Base-by-base conservation (phyloP, 495 filamentous ascomycete genomes). In the Lophiotrema nucula region DNA sequence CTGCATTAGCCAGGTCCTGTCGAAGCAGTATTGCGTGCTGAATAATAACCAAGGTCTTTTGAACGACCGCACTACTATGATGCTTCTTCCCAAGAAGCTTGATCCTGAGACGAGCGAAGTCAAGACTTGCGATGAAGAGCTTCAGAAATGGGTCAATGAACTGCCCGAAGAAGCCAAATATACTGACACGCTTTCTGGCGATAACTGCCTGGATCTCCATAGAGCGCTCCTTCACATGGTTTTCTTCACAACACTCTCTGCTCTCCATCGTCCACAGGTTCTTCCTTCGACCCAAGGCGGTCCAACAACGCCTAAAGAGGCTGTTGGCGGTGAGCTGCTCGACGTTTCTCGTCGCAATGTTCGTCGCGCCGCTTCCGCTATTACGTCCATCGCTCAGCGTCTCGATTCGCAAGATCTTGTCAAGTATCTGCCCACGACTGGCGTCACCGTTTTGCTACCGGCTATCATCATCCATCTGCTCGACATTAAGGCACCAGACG, bases 381-480 rank as follows among this genome's bases (percentile, higher is more conserved):
- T 92, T 66, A 95, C 89, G 6, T 78, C 77, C 39, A 89, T 95
- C 66, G 88, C 86, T 8, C 80, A 83, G 48, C 82, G 88, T 45
- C 75, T 96, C 10, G 86, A 88, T 60, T 74, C 75, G 26, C 74
- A 84, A 26, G 77, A 84, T 57, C 76, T 96, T 2, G 89, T 88
- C 37, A 81, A 77, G 28, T 95, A 83, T 67, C 83, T 95, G 16
- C 90, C 90, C 10, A 93, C 90, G 0, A 90, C 88, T 0, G 90
- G 89, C 37, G 89, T 95, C 19, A 96, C 90, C 0, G 89, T 95
- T 10, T 81, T 95, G 11, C 81, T 95, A 3, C 90, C 90, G 2
- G 90, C 90, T 12, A 88, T 95, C 70, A 95, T 95, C 59, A 92
- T 95, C 51, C 89, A 96, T 66, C 77, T 96, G 18, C 81, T 95